A percentile compares a stretch with the other conserved stretches of the same genome.
Conservation (phyloP, 2,329 filamentous ascomycete species). For the Malbranchea zuffiana region DNA sequence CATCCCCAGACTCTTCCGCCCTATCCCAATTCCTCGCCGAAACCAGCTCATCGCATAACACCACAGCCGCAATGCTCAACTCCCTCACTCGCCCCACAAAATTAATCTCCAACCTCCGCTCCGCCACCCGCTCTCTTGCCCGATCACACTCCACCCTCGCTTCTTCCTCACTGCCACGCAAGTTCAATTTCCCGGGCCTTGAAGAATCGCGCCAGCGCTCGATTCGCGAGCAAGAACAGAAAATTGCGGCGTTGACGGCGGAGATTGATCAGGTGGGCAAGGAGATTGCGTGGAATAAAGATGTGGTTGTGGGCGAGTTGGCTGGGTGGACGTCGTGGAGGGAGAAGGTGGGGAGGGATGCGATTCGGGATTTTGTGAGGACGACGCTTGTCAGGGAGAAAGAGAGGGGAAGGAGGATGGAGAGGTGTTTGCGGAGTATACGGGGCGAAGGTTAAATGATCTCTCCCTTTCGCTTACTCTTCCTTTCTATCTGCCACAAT, state of each 20-base stretch:
- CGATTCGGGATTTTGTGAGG: conserved; percentile 64
- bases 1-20: conserved; percentile 58
- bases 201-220: conserved; percentile 78
- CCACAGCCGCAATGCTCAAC: conserved; percentile 67
- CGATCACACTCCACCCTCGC: conserved; percentile 65
- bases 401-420: conserved; percentile 68
- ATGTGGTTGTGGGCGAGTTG: conserved; percentile 80
- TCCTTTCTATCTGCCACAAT: no score
- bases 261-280: conserved; percentile 65
- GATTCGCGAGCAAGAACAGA: conserved; percentile 74
- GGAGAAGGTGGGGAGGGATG: conserved; percentile 61
- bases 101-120: conserved; percentile 65
- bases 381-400: conserved; percentile 71
- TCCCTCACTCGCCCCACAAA: conserved; percentile 69
- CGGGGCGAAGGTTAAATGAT: conserved; percentile 18
- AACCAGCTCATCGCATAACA: conserved; percentile 69
- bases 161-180: conserved; percentile 42
- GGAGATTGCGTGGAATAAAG: conserved; percentile 83
- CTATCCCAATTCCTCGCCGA: conserved; percentile 61
- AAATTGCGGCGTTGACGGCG: conserved; percentile 56
- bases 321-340: conserved; percentile 91
- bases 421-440: conserved; percentile 61
- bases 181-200: conserved; percentile 43
- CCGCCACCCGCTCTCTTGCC: conserved; percentile 64
- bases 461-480: no score